Percentiles rank a stretch among this genome's conserved stretches.
phyloP scores from a whole-genome alignment of 208 protist species.

The Leishmania tropica region DNA sequence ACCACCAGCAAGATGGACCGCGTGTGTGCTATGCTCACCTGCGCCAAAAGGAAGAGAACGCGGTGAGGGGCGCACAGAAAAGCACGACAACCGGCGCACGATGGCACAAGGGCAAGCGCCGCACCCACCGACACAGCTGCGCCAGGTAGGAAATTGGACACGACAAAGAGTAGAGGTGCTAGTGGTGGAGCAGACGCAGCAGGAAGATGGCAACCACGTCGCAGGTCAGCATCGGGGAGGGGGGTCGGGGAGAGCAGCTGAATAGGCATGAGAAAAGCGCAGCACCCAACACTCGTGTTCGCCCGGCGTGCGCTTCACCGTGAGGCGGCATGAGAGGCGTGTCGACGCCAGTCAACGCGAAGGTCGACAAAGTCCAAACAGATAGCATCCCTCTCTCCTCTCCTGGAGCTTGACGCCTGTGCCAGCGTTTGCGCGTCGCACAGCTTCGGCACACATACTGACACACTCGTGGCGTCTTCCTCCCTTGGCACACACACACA shows the following conservation, averaged over 20 bases:
- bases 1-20: background rate
- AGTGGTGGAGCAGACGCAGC: background rate
- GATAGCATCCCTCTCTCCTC: background rate
- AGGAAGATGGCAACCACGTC: background rate
- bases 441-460: background rate
- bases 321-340: background rate
- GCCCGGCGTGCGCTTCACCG: background rate
- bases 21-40: background rate
- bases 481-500: background rate
- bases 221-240: background rate
- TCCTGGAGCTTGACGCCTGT: background rate
- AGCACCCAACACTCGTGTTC: background rate
- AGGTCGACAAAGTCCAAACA: background rate
- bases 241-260: background rate
- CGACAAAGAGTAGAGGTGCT: background rate
- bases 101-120: background rate
- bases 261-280: background rate
- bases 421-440: background rate
- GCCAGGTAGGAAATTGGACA: background rate
- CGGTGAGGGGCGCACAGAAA: background rate
- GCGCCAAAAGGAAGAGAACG: background rate
- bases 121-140: background rate
- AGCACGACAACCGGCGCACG: background rate
- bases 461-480: background rate
- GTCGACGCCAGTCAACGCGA: background rate